Evolutionary conservation across 2,329 filamentous ascomycete species (phyloP).

Genomic region (Colletotrichum eremochloae): DNA sequence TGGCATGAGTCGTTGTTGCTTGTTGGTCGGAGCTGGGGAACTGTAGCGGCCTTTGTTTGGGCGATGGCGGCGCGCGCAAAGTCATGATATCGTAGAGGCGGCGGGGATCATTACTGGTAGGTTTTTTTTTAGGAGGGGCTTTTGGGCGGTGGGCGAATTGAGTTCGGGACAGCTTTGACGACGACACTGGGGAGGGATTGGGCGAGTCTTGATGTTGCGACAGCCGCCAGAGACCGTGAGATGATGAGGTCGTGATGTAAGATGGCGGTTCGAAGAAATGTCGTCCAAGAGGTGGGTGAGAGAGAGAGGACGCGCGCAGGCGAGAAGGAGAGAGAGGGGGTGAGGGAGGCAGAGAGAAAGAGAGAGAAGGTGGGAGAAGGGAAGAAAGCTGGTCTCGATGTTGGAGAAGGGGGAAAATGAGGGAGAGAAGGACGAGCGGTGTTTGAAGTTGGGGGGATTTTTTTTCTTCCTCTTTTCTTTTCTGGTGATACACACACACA

Average conservation of each 20-base stretch:
- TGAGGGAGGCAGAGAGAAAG: neutral
- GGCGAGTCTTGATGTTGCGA: neutral
- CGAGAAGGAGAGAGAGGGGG: neutral
- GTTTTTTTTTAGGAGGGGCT: too few relatives aligned
- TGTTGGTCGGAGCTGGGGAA: slow-evolving; percentile 12
- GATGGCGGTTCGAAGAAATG: neutral
- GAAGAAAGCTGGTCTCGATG: neutral
- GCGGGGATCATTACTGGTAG: slow-evolving; percentile 50
- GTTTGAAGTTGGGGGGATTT: slow-evolving; percentile 19
- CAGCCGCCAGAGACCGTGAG: neutral
- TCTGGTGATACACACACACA: slow-evolving; percentile 38
- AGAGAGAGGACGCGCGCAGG: neutral
- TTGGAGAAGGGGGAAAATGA: slow-evolving; percentile 3
- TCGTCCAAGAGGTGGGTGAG: slow-evolving; percentile 1
- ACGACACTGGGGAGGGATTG: neutral
- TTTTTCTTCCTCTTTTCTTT: neutral
- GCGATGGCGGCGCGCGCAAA: slow-evolving; percentile 55
- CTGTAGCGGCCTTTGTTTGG: slow-evolving; percentile 47
- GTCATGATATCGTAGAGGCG: slow-evolving; percentile 58
- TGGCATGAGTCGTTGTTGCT: slow-evolving; percentile 24
- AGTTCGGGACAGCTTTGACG: slow-evolving; percentile 6
- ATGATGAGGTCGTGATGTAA: neutral
- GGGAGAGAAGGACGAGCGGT: neutral
- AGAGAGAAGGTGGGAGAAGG: too few relatives aligned
- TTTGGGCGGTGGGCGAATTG: slow-evolving; percentile 32